phyloP scores from a whole-genome alignment of 2,329 filamentous ascomycete species.

The Aspergillus fischeri region DNA sequence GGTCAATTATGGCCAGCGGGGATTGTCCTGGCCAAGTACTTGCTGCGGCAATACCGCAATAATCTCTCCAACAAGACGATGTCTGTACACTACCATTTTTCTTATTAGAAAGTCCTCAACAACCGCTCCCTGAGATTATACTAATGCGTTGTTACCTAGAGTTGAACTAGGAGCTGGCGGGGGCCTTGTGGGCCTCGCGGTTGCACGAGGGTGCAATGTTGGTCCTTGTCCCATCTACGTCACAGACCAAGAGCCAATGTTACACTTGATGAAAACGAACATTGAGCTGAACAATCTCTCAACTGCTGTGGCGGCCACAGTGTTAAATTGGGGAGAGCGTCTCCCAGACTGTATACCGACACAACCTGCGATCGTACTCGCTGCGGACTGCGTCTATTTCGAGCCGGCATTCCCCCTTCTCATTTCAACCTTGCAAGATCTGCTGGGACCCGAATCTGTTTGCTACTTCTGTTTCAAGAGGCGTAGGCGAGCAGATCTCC shows the following conservation, averaged over 20 bases:
- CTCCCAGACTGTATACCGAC: constrained; percentile 34
- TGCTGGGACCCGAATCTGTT: constrained; percentile 62
- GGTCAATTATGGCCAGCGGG: constrained; percentile 94
- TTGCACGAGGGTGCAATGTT: constrained; percentile 54
- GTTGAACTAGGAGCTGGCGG: constrained; percentile 90
- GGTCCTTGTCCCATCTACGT: constrained; percentile 60
- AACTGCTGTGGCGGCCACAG: constrained; percentile 58
- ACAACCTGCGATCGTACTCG: constrained; percentile 77
- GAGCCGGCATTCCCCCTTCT: constrained; percentile 91
- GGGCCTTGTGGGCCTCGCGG: constrained; percentile 70
- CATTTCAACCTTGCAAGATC: constrained; percentile 68
- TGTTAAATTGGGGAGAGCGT: constrained; percentile 72
- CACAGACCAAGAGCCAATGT: constrained; percentile 86
- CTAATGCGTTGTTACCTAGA: constrained; percentile 44
- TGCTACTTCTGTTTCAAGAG: constrained; percentile 96
- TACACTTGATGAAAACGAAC: constrained; percentile 79
- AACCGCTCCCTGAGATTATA: not conserved
- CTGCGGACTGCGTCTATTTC: constrained; percentile 95
- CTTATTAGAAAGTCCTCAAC: not conserved
- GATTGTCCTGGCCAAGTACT: constrained; percentile 79
- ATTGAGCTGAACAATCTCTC: constrained; percentile 73
- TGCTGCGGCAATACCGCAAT: constrained; percentile 69
- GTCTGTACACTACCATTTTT: constrained; percentile 50
- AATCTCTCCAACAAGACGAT: constrained; percentile 65
- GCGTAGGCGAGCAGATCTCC: constrained; percentile 72